phyloP scores from a whole-genome alignment of 306 rosid genomes.

The Vigna hirtella region DNA sequence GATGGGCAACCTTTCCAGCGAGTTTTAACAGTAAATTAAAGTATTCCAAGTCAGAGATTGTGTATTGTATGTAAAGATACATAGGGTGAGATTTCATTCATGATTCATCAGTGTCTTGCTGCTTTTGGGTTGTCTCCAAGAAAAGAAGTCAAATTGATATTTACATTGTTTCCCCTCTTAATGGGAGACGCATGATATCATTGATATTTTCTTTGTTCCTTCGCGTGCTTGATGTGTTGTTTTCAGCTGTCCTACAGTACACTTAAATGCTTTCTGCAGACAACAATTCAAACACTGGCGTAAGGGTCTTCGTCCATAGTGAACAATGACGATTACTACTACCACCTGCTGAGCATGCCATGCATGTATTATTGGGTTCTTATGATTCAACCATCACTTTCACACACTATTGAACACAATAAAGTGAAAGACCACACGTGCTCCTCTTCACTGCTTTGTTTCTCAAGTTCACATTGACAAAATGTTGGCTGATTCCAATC shows the following conservation, averaged over 20 bases:
- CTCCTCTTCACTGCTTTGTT: constrained; percentile 30
- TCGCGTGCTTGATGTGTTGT: constrained; percentile 47
- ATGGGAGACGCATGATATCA: constrained; percentile 37
- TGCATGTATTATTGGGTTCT: constrained; percentile 10
- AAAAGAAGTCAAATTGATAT: constrained; percentile 44
- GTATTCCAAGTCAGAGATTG: constrained; percentile 37
- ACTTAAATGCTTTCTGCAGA: constrained; percentile 30
- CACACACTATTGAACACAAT: constrained; percentile 31
- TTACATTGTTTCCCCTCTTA: constrained; percentile 32
- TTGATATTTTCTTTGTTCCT: constrained; percentile 4
- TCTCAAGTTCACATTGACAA: constrained; percentile 19
- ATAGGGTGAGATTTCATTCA: constrained; percentile 39
- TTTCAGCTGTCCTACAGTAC: constrained; percentile 36
- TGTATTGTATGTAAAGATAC: constrained; percentile 7
- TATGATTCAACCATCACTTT: constrained; percentile 24
- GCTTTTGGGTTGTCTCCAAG: constrained; percentile 46
- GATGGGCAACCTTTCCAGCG: constrained; percentile 43
- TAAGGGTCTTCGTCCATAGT: constrained; percentile 16
- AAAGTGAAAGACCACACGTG: constrained; percentile 43
- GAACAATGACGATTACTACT: constrained; percentile 1
- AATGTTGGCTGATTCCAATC: not conserved
- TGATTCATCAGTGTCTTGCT: constrained; percentile 39
- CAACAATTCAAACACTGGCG: constrained; percentile 28
- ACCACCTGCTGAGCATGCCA: not conserved
- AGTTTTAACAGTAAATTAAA: constrained; percentile 33